Base-by-base conservation (phyloP, 2,329 filamentous ascomycete species). In the Endocalyx cinctus region DNA sequence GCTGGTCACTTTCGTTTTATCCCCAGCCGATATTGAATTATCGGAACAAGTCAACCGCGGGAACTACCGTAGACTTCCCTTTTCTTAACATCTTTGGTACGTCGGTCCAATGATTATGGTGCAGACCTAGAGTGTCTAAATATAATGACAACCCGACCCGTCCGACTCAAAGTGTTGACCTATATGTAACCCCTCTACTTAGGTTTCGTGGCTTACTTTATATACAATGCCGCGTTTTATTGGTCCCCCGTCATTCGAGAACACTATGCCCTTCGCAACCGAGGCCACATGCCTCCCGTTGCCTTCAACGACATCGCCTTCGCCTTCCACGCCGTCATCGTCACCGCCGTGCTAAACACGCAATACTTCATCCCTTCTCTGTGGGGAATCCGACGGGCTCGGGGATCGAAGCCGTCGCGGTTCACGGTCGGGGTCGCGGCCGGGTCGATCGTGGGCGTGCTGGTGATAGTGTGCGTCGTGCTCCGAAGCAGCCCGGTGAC, bases 1-100 rank as follows among this genome's bases (percentile, higher is more conserved):
- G 75, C 60, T 92, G 90, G 90, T 90, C 85, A 10, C 64, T 82
- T 12, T 94, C 87, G 12, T 97, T 96, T 66, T 97, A 97, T 59
- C 89, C 90, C 2, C 92, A 97, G 57, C 79, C 84, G 6, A 63
- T 94, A 40, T 74, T 87, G 42, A 97, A 96, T 69, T 82, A 72
- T 58, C 69, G 69, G 18, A 82, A 87, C 34, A 77, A 77, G 37
- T 84, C 86, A 7, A 96, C 89, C 5, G 73, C 77, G 14, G 92
- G 92, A 25, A 81, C 90, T 5, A 86, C 87, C 1, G 82, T 94
- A 45, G 89, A 96, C 59, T 96, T 94, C 52, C 87, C 87, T 13
- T 71, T 84, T 13, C 70, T 87, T 48, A 92, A 92, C 60, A 62
- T 66, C 17, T 52, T 82, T 5, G 78, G 74, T 77, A 54, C 28